A percentile compares a stretch with the other conserved stretches of the same genome.
These are phyloP conservation scores for Rhynchosporium agropyri DNA, from an alignment of 2,329 filamentous ascomycete species.

Conservation along the genomic window DNA sequence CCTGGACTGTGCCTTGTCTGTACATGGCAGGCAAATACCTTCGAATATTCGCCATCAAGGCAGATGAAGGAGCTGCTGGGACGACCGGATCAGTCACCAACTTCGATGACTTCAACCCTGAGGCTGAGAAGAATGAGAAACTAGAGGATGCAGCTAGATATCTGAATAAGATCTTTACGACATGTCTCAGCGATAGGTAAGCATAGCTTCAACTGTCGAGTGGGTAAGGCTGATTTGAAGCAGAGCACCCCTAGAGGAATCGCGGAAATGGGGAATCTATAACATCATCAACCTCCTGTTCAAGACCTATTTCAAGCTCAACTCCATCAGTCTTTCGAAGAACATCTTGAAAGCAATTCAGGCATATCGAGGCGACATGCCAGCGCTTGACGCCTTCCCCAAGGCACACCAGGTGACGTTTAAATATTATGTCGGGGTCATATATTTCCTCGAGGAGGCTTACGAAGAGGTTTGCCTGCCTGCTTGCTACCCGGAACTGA, in stretches of 20 bases:
- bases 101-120: conserved; percentile 81
- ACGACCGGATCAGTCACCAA: conserved; percentile 48
- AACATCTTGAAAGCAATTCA: conserved; percentile 84
- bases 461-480: conserved; percentile 68
- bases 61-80: conserved; percentile 70
- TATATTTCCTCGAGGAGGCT: conserved; percentile 94
- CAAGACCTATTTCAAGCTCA: conserved; percentile 98
- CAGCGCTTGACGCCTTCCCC: conserved; percentile 76
- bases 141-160: conserved; percentile 89
- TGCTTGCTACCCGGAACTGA: not conserved
- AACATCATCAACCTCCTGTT: conserved; percentile 93
- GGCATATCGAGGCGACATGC: conserved; percentile 79
- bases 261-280: conserved; percentile 97
- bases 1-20: conserved; percentile 91
- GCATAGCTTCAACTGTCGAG: conserved; percentile 29
- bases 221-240: conserved; percentile 14
- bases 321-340: conserved; percentile 84
- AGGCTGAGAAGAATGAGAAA: conserved; percentile 77
- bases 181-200: conserved; percentile 88
- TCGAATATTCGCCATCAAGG: conserved; percentile 84
- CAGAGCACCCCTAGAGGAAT: conserved; percentile 82
- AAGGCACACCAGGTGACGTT: conserved; percentile 92
- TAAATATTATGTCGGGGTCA: conserved; percentile 91
- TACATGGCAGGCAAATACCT: conserved; percentile 88
- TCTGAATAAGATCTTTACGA: conserved; percentile 87